Evolutionary conservation across 306 rosid genomes (phyloP).

Genomic region (Betula pendula): DNA sequence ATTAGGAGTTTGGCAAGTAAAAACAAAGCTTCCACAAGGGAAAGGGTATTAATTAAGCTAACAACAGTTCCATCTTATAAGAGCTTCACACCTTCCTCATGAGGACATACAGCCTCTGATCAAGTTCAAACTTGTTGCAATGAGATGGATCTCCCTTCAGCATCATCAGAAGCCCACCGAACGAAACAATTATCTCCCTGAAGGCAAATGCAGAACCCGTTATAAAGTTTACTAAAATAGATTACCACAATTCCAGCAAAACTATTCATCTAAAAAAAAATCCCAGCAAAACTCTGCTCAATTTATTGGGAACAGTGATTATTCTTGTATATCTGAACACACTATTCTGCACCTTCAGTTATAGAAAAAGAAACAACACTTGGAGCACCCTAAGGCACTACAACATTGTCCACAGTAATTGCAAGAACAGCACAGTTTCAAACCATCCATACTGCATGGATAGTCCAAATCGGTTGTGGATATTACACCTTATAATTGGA

Average conservation of each 20-base stretch:
- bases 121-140: constrained; percentile 85
- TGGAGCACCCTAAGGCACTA: not conserved
- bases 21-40: not conserved
- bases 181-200: constrained; percentile 78
- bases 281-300: not conserved
- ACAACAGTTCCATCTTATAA: not conserved
- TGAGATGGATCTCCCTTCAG: constrained; percentile 84
- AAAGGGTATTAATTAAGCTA: not conserved
- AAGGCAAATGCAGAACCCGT: constrained; percentile 23
- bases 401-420: not conserved
- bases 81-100: constrained; percentile 76
- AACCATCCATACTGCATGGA: not conserved
- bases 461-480: not conserved
- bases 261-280: too few relatives aligned
- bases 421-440: not conserved
- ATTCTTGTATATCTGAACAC: not conserved
- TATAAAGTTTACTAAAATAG: not conserved
- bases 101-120: constrained; percentile 77
- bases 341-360: not conserved
- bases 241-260: not conserved
- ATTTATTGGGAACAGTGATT: not conserved
- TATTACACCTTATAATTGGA: not conserved
- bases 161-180: constrained; percentile 95
- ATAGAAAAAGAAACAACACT: not conserved
- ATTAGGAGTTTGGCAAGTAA: not conserved